Evolutionary conservation across 345 rosid genomes (phyloP).

Genomic region (Salix purpurea): DNA sequence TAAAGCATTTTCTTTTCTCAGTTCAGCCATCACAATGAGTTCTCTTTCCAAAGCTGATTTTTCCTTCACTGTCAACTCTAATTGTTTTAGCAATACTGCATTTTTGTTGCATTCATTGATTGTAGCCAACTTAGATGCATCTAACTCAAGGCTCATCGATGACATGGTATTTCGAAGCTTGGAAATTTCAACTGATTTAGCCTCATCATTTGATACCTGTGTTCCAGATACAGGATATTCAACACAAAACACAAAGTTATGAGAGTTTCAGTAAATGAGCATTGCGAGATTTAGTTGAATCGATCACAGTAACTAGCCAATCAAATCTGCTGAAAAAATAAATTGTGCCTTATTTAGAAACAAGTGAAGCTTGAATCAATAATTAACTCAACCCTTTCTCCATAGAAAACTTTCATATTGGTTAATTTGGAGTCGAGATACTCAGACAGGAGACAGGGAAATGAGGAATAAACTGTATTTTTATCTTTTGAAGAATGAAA

Average conservation of each 20-base stretch:
- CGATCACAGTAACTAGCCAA: background rate
- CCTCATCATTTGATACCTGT: constrained; percentile 82
- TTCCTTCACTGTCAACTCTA: constrained; percentile 66
- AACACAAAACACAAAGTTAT: background rate
- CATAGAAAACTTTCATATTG: background rate
- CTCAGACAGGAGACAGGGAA: background rate
- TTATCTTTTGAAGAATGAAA: too few relatives aligned
- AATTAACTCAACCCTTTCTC: background rate
- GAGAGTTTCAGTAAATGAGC: background rate
- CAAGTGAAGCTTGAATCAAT: too few relatives aligned
- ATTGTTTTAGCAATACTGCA: constrained; percentile 74
- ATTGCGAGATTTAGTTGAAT: too few relatives aligned
- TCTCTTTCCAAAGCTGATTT: constrained; percentile 75
- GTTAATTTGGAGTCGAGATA: background rate
- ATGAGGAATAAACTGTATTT: too few relatives aligned
- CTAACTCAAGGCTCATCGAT: constrained; percentile 77
- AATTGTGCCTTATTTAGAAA: too few relatives aligned
- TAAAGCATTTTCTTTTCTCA: constrained; percentile 61
- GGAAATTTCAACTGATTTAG: constrained; percentile 62
- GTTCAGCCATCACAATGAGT: constrained; percentile 51
- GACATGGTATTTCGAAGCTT: constrained; percentile 70
- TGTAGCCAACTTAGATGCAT: constrained; percentile 86
- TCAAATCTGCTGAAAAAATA: background rate
- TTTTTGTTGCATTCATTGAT: constrained; percentile 86
- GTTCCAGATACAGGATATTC: constrained; percentile 14